Evolutionary conservation across 371 early-diverging fungal species (phyloP).

Genomic region (Dinochytrium kinnereticum): DNA sequence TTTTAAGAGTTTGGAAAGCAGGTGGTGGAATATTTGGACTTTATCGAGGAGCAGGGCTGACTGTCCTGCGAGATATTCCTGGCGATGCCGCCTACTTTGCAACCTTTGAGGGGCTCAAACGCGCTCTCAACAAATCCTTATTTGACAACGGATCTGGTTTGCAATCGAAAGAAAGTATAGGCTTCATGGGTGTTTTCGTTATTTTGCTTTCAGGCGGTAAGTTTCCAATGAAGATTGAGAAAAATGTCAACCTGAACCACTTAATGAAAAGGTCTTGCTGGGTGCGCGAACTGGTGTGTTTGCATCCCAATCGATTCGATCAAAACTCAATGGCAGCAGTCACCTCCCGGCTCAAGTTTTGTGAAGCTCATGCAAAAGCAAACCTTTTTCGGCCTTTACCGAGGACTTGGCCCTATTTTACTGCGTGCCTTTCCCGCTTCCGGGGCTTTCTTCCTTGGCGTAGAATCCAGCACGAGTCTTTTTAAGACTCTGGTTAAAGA

Average conservation of each 20-base stretch:
- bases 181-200: conserved; percentile 69
- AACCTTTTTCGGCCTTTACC: conserved; percentile 64
- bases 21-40: conserved; percentile 33
- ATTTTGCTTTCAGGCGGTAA: conserved; percentile 91
- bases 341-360: conserved; percentile 4
- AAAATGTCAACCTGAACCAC: too few species aligned
- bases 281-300: conserved; percentile 80
- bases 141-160: not conserved
- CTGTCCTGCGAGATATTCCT: conserved; percentile 78
- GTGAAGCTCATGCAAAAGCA: conserved; percentile 16
- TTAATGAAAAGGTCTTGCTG: conserved; percentile 63
- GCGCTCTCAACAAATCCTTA: conserved; percentile 62
- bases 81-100: conserved; percentile 94
- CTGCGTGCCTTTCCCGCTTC: conserved; percentile 92
- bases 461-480: conserved; percentile 31
- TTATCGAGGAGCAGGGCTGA: conserved; percentile 50
- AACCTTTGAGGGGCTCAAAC: conserved; percentile 47
- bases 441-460: conserved; percentile 51
- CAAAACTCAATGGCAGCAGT: conserved; percentile 87
- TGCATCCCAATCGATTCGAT: conserved; percentile 90
- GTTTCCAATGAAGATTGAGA: too few species aligned
- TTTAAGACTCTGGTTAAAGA: not conserved
- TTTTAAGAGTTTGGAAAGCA: conserved; percentile 20
- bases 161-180: too few species aligned
- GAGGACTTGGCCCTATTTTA: conserved; percentile 92